phyloP scores from a whole-genome alignment of 805 yeast species.

The Schizosaccharomyces japonicus region DNA sequence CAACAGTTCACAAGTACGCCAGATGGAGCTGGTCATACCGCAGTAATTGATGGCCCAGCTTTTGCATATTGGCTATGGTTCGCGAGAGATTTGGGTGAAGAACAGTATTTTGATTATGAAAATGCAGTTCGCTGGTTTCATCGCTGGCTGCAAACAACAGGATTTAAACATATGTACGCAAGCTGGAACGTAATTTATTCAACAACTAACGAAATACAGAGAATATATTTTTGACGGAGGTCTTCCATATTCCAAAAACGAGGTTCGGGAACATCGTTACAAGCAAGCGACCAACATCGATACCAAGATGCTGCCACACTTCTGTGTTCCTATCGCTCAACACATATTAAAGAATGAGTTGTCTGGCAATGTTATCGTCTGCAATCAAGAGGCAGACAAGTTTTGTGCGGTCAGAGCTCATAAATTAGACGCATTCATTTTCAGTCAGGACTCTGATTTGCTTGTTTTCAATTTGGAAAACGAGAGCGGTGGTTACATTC shows the following conservation, averaged over 20 bases:
- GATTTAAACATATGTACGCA: neutral
- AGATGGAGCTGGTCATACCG: neutral
- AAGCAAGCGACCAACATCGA: neutral
- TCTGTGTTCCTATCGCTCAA: constrained; percentile 4
- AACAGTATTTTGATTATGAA: neutral
- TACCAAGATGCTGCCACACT: neutral
- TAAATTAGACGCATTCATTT: neutral
- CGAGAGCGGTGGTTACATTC: neutral
- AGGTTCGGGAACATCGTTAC: neutral
- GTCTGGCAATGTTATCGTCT: neutral
- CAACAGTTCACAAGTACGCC: neutral
- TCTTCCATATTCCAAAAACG: neutral
- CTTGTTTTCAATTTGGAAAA: neutral
- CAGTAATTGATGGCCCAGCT: constrained; percentile 3
- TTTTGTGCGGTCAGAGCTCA: neutral
- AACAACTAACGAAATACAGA: neutral
- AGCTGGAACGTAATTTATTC: neutral
- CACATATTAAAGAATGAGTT: neutral
- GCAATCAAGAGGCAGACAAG: neutral
- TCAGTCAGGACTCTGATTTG: constrained; percentile 3
- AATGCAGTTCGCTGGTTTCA: neutral
- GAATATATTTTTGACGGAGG: constrained; percentile 4
- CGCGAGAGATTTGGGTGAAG: neutral
- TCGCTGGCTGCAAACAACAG: neutral
- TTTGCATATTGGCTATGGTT: constrained; percentile 3